Evolutionary conservation across 164 flowering plant genomes (phyloP), one percentile per base, ranked within the genome.

Genomic region (Aristolochia californica): DNA sequence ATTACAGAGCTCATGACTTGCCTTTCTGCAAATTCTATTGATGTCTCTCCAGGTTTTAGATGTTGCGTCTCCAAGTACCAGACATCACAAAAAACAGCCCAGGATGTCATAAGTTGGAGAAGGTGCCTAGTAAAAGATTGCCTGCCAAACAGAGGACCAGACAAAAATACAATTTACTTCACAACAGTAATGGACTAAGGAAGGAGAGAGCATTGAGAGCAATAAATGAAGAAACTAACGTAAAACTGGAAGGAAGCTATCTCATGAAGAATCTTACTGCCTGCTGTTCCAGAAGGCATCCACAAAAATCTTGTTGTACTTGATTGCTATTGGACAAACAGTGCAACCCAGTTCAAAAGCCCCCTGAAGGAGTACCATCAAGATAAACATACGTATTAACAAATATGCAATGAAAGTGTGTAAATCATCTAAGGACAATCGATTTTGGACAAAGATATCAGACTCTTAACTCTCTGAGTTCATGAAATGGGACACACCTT

Each of bases 41-140:
- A 51, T 11, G 97, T 87, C 72, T 94, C 99, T 59, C 93, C 96
- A 15, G 97, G 95, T 64, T 61, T 87, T 48, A 77, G 60, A 57
- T 59, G 84, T 68, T 94, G 99, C 16, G 99, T 97, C 66, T 94
- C 97, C 77, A 93, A 73, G 73, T 89, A 93, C 97, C 99, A 94
- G 22, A 94, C 97, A 69, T 94, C 96, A 77, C 99, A 94, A 55
- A 90, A 97, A 63, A 94, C 96, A 49, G 95, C 99, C 99, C 99
- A 90, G 11, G 99, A 94, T 59, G 97, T 84, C 99, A 94, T 90
- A 23, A 94, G 95, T 72, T 80, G 97, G 70, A 94, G 71, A 66
- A 94, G 76, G 75, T 93, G 96, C 75, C 40, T 84, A 45, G 99
- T 87, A 64, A 90, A 94, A 48, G 97, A 93, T 64, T 93, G 97